These are phyloP conservation scores for Plasmodium vivax DNA, from an alignment of 169 alveolate genomes.

Conservation along the genomic window DNA sequence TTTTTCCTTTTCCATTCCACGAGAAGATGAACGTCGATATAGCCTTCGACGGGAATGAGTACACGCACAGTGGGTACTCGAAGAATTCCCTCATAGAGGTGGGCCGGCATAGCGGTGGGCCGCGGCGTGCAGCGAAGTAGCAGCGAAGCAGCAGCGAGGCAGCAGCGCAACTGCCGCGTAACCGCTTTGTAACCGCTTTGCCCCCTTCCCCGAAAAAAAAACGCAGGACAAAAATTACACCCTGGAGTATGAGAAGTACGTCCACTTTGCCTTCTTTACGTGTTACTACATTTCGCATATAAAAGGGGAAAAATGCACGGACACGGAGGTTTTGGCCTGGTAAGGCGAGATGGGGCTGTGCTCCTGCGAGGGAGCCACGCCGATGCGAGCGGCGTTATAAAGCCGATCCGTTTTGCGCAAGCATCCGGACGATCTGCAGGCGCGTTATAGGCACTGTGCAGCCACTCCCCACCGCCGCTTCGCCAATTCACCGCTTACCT, in stretches of 20 bases:
- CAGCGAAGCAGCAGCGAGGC: too few species aligned
- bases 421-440: neutral
- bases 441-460: too few species aligned
- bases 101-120: too few species aligned
- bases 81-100: slow-evolving; percentile 72
- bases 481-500: neutral
- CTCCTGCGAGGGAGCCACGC: neutral
- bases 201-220: neutral
- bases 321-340: slow-evolving; percentile 67
- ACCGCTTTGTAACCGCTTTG: neutral
- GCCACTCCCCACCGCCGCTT: neutral
- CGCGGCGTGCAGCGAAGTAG: too few species aligned
- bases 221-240: slow-evolving; percentile 71
- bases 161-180: neutral
- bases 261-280: slow-evolving; percentile 65
- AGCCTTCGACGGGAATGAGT: slow-evolving; percentile 73
- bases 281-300: slow-evolving; percentile 61
- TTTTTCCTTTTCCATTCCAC: neutral
- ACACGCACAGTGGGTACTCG: slow-evolving; percentile 73
- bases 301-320: slow-evolving; percentile 57
- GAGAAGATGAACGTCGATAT: slow-evolving; percentile 63
- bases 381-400: neutral
- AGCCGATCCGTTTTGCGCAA: neutral
- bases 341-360: neutral
- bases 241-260: slow-evolving; percentile 69